These are phyloP conservation scores for Cladophialophora immunda DNA, from an alignment of 2,329 filamentous ascomycete species.

Conservation along the genomic window DNA sequence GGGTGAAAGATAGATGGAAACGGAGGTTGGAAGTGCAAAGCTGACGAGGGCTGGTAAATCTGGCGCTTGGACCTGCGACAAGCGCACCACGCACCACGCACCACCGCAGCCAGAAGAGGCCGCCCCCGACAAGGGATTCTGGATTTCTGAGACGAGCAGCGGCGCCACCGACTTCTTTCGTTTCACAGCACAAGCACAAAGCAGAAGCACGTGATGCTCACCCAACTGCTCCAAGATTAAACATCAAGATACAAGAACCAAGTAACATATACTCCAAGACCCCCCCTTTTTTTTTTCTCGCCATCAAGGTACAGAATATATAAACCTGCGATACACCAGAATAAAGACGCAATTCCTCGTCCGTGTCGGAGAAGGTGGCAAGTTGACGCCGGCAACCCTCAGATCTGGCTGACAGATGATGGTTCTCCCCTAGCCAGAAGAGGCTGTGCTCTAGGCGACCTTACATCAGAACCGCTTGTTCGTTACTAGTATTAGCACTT, in stretches of 20 bases:
- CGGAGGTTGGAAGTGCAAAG: conserved; percentile 31
- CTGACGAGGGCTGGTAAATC: conserved; percentile 37
- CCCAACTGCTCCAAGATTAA: conserved; percentile 8
- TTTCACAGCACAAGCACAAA: not conserved
- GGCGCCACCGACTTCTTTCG: conserved; percentile 8
- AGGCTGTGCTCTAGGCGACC: conserved; percentile 30
- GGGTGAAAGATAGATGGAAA: conserved; percentile 28
- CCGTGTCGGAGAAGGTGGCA: not conserved
- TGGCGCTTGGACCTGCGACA: conserved; percentile 35
- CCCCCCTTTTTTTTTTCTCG: too few species aligned
- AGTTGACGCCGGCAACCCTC: not conserved
- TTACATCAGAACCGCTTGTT: conserved; percentile 9
- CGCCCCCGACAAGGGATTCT: conserved; percentile 14
- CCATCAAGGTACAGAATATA: too few species aligned
- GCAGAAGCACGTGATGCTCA: conserved; percentile 16
- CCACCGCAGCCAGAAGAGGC: conserved; percentile 4
- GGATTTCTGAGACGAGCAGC: conserved; percentile 23
- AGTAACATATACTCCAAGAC: not conserved
- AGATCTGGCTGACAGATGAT: conserved; percentile 12
- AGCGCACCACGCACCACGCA: not conserved
- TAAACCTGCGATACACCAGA: not conserved
- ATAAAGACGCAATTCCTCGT: conserved; percentile 2
- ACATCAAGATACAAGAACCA: not conserved
- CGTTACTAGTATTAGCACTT: conserved; percentile 1
- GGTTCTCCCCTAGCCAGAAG: not conserved